These are phyloP conservation scores for Kazachstania taianensis DNA, from an alignment of 805 yeast species.

Conservation along the genomic window DNA sequence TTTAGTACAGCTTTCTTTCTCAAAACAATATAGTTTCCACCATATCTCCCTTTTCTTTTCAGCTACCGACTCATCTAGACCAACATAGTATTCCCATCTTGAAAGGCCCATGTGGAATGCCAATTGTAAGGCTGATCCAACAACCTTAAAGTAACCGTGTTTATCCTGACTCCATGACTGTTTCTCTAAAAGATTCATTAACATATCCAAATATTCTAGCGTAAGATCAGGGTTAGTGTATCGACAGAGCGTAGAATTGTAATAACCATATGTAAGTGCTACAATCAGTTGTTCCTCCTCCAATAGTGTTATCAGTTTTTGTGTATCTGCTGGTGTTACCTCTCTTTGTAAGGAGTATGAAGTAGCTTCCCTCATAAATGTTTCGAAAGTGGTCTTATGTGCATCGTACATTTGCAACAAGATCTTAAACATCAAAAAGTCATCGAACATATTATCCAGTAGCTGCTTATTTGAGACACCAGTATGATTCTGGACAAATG, in stretches of 20 bases:
- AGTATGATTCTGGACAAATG: slow-evolving; percentile 16
- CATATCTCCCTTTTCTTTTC: slow-evolving; percentile 22
- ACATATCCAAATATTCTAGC: slow-evolving; percentile 21
- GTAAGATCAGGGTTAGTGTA: slow-evolving; percentile 9
- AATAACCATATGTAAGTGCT: slow-evolving; percentile 18
- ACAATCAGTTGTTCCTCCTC: slow-evolving; percentile 18
- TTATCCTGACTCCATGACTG: slow-evolving; percentile 21
- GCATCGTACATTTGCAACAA: slow-evolving; percentile 14
- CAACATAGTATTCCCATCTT: slow-evolving; percentile 29
- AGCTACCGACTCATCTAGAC: slow-evolving; percentile 23
- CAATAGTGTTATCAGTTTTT: slow-evolving; percentile 11
- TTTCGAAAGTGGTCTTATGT: slow-evolving; percentile 12
- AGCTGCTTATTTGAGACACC: slow-evolving; percentile 11
- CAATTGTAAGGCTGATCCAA: slow-evolving; percentile 16
- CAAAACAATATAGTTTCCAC: slow-evolving; percentile 25
- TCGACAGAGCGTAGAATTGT: slow-evolving; percentile 17
- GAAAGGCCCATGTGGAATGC: slow-evolving; percentile 22
- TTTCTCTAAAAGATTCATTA: slow-evolving; percentile 16
- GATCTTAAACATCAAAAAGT: slow-evolving; percentile 16
- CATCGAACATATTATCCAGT: slow-evolving; percentile 11
- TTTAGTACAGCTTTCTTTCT: slow-evolving; percentile 11
- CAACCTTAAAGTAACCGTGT: slow-evolving; percentile 16
- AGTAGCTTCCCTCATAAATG: slow-evolving; percentile 10
- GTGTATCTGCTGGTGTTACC: slow-evolving; percentile 4
- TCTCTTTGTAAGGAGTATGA: neutral